These are phyloP conservation scores for Microcera coccophila DNA, from an alignment of 2,329 filamentous ascomycete species.

Conservation along the genomic window DNA sequence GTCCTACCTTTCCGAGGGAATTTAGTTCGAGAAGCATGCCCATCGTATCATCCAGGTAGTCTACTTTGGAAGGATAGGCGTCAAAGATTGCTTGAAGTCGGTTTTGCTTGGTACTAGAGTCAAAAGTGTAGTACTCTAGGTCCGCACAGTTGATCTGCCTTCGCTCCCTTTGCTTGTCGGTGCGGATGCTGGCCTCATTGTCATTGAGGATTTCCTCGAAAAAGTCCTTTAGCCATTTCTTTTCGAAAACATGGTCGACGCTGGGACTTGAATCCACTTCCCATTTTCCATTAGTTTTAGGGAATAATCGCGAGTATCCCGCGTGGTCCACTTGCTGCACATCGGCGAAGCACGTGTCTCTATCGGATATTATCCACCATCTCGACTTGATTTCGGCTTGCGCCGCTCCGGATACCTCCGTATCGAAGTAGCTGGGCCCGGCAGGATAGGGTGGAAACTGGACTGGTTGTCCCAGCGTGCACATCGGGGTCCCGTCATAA, in stretches of 20 bases:
- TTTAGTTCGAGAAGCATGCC: no score
- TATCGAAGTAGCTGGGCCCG: not conserved
- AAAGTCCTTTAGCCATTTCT: constrained; percentile 11
- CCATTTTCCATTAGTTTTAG: not conserved
- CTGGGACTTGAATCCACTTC: not conserved
- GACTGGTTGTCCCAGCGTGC: no score
- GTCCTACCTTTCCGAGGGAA: no score
- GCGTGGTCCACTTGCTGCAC: no score
- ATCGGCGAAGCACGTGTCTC: no score
- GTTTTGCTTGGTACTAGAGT: not conserved
- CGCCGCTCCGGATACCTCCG: not conserved
- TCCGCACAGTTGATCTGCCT: constrained; percentile 12
- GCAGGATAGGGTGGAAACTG: no score
- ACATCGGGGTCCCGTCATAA: no score
- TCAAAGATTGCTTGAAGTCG: constrained; percentile 3
- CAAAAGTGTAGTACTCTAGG: constrained; percentile 2
- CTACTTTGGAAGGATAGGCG: not conserved
- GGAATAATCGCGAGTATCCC: not conserved
- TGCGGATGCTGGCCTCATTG: not conserved
- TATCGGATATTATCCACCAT: not conserved
- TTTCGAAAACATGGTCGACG: constrained; percentile 14
- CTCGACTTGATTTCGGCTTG: not conserved
- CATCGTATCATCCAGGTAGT: constrained; percentile 4
- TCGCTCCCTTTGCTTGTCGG: not conserved
- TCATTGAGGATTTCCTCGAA: constrained; percentile 2